Evolutionary conservation across 2,329 filamentous ascomycete genomes (phyloP), one percentile per base, ranked within the genome.

Genomic region (Capronia epimyces): DNA sequence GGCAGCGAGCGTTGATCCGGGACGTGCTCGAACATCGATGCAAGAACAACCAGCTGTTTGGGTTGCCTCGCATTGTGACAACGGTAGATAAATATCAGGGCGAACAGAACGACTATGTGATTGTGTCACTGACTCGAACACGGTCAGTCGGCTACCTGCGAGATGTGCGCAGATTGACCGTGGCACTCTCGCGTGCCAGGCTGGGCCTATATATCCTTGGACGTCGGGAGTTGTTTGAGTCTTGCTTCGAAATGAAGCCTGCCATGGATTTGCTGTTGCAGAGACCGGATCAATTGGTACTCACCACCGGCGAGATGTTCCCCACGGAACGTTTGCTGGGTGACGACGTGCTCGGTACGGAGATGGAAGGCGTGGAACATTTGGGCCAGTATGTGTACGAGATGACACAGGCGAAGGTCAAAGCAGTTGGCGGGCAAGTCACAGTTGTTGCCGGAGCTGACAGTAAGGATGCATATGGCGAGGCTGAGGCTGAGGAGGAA

Each of bases 51-150:
- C 73, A 83, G 1, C 73, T 97, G 16, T 98, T 98, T 69, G 90
- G 91, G 7, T 73, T 95, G 68, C 93, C 93, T 15, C 86, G 84
- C 68, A 84, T 86, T 46, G 88, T 98, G 22, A 90, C 88, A 2
- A 98, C 94, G 3, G 91, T 98, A 57, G 93, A 98, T 73, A 96
- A 95, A 68, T 98, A 97, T 65, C 93, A 98, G 73, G 94, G 93
- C 67, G 93, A 98, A 75, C 93, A 98, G 71, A 98, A 98, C 69
- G 93, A 98, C 65, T 97, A 96, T 64, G 82, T 98, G 60, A 95
- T 98, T 62, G 80, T 98, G 49, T 96, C 90, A 3, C 80, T 98
- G 41, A 93, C 89, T 12, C 82, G 93, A 55, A 97, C 94, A 10
- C 86, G 84, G 49, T 81, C 85, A 16, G 88, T 94, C 7, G 93